Conservation (phyloP, 768 basidiomycete species). For the Rhizopogon roseolus region DNA sequence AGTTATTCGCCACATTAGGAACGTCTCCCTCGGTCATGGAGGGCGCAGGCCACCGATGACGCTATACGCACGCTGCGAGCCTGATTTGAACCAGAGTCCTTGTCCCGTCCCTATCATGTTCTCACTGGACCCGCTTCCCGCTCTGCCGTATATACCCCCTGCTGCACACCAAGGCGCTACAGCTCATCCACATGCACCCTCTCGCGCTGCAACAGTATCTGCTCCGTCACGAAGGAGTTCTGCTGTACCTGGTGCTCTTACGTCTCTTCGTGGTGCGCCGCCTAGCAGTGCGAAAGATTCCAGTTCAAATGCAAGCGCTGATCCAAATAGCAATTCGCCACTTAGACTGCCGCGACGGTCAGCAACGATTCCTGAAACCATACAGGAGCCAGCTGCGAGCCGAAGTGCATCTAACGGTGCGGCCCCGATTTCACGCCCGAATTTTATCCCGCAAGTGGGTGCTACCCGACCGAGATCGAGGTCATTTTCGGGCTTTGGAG, state of each 20-base stretch:
- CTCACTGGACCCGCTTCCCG: slow-evolving; percentile 45
- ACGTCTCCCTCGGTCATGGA: slow-evolving; percentile 15
- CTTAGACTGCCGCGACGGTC: slow-evolving; percentile 18
- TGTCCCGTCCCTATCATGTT: slow-evolving; percentile 63
- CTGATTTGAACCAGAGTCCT: slow-evolving; percentile 42
- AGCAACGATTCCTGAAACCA: not conserved
- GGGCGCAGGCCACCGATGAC: slow-evolving; percentile 30
- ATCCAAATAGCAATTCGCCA: not conserved
- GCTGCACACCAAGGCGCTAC: not conserved
- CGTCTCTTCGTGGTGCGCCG: not conserved
- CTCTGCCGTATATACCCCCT: slow-evolving; percentile 7
- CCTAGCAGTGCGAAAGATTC: not conserved
- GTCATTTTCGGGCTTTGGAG: slow-evolving; percentile 72
- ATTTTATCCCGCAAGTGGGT: slow-evolving; percentile 57
- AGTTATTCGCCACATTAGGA: slow-evolving; percentile 22
- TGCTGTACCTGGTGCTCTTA: not conserved
- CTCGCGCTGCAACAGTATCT: slow-evolving; percentile 27
- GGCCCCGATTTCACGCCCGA: slow-evolving; percentile 45
- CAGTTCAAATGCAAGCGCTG: not conserved
- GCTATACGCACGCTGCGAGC: slow-evolving; percentile 54
- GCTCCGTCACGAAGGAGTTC: slow-evolving; percentile 19
- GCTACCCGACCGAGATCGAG: slow-evolving; percentile 54
- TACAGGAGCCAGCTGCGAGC: not conserved
- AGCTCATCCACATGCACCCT: slow-evolving; percentile 8
- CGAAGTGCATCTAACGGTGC: not conserved